Evolutionary conservation across 2,329 filamentous ascomycete species (phyloP).

Genomic region (Falciphora oryzae): DNA sequence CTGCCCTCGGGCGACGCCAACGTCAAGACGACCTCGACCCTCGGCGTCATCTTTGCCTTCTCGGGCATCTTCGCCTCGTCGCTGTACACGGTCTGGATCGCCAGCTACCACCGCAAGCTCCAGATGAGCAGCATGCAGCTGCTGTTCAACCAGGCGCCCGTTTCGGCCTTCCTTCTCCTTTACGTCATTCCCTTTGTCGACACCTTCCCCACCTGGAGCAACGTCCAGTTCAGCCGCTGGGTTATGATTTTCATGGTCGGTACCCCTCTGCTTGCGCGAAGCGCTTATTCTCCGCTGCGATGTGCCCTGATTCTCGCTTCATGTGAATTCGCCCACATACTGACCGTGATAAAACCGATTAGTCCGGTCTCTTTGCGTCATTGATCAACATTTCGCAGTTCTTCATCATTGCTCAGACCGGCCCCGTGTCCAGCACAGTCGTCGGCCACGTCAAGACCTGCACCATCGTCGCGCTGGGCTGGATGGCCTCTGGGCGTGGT

Average conservation of each 20-base stretch:
- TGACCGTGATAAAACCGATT: constrained; percentile 15
- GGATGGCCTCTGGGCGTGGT: constrained; percentile 49
- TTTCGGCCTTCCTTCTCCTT: constrained; percentile 56
- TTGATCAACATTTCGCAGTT: constrained; percentile 61
- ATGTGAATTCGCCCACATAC: constrained; percentile 14
- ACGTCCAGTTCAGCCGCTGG: constrained; percentile 47
- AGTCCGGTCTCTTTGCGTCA: constrained; percentile 59
- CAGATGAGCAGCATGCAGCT: constrained; percentile 65
- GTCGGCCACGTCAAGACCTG: constrained; percentile 63
- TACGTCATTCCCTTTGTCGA: constrained; percentile 63
- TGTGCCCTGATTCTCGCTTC: background rate
- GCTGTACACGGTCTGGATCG: constrained; percentile 65
- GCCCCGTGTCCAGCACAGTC: constrained; percentile 59
- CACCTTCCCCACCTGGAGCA: constrained; percentile 50
- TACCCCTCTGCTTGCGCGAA: background rate
- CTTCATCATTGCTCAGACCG: constrained; percentile 56
- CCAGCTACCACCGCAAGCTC: constrained; percentile 58
- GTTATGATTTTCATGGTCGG: constrained; percentile 51
- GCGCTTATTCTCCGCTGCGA: background rate
- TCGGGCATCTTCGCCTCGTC: constrained; percentile 58
- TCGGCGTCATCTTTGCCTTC: constrained; percentile 61
- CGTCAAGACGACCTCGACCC: constrained; percentile 47
- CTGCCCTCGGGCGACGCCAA: constrained; percentile 39
- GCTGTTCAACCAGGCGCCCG: constrained; percentile 61
- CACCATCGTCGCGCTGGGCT: constrained; percentile 58